Conservation (phyloP, 495 filamentous ascomycete species). For the Aspergillus olivimuriae region DNA sequence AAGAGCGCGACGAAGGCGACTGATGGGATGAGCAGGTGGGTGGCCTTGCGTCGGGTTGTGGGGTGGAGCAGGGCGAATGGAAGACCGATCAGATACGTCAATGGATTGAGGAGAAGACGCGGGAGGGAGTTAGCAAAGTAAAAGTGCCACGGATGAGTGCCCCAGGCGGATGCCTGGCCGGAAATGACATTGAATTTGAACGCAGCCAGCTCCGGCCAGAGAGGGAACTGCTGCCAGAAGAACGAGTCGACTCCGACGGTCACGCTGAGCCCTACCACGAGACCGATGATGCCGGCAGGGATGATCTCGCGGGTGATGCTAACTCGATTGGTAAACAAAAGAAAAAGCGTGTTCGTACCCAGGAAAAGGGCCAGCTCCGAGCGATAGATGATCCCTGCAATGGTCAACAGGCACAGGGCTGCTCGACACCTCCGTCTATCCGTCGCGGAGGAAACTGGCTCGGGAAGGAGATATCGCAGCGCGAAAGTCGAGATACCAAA, state of each 20-base stretch:
- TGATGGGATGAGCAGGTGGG: constrained; percentile 56
- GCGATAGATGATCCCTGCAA: constrained; percentile 82
- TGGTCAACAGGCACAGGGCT: constrained; percentile 67
- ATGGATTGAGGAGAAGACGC: constrained; percentile 75
- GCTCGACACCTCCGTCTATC: constrained; percentile 39
- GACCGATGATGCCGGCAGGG: constrained; percentile 60
- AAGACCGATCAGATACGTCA: constrained; percentile 54
- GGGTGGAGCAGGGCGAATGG: constrained; percentile 55
- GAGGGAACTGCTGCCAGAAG: constrained; percentile 74
- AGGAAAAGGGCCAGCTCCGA: constrained; percentile 86
- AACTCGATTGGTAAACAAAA: constrained; percentile 50
- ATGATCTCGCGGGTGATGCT: constrained; percentile 52
- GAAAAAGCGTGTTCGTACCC: constrained; percentile 33
- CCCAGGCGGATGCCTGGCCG: constrained; percentile 73
- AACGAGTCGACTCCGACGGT: constrained; percentile 78
- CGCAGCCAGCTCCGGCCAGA: constrained; percentile 87
- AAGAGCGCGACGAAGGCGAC: constrained; percentile 72
- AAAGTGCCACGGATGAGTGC: constrained; percentile 73
- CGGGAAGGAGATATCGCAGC: constrained; percentile 62
- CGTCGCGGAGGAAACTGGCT: constrained; percentile 23
- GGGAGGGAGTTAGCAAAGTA: constrained; percentile 83
- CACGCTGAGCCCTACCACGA: constrained; percentile 50
- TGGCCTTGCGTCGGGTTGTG: constrained; percentile 37
- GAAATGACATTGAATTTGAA: constrained; percentile 87
- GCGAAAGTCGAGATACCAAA: constrained; percentile 75